Evolutionary conservation across 192 early-diverging fungal genomes (phyloP), one percentile per base, ranked within the genome.

Genomic region (Gryganskiella cystojenkinii): DNA sequence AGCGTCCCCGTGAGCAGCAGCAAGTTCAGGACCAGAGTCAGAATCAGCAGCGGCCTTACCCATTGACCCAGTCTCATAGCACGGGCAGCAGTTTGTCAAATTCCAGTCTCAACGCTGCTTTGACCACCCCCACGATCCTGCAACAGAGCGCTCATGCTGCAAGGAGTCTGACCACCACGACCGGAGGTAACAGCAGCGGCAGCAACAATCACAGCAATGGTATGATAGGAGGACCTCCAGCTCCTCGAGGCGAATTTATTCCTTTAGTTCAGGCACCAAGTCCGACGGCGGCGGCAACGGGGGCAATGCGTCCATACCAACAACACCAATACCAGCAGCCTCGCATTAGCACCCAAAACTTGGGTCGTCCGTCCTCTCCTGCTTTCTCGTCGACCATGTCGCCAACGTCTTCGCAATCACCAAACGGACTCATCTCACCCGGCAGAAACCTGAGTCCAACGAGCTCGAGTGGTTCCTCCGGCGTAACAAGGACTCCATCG

Each of bases 281-380:
- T 7, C 0, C n/a, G 20, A 31, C 66, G 40, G 37, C 55, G 10
- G 3, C 31, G 7, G 10, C 43, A 11, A 5, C 19, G 5, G n/a
- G n/a, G n/a, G 0, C 46, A 9, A 10, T 15, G 15, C 31, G 47
- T 3, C 7, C 34, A 2, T 64, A 74, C 40, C 57, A 62, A 13
- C 64, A 74, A 17, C 49, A 67, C 4, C 58, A 75, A 37, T 75
- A 66, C 54, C 72, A 67, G 43, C 72, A 67, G 7, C 64, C 72
- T 19, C 64, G 72, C 8, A 67, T 67, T 17, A 61, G 8, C 45
- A 75, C 72, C 7, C 51, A 60, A 3, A 44, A 28, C n/a, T 27
- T 63, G 6, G 57, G 56, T 17, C 57, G 37, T 24, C 53, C 59
- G 11, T 67, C 58, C 9, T 59, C 56, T 6, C 35, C 56, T 15